Conservation (phyloP, 306 rosid species). For the Rosa rugosa region DNA sequence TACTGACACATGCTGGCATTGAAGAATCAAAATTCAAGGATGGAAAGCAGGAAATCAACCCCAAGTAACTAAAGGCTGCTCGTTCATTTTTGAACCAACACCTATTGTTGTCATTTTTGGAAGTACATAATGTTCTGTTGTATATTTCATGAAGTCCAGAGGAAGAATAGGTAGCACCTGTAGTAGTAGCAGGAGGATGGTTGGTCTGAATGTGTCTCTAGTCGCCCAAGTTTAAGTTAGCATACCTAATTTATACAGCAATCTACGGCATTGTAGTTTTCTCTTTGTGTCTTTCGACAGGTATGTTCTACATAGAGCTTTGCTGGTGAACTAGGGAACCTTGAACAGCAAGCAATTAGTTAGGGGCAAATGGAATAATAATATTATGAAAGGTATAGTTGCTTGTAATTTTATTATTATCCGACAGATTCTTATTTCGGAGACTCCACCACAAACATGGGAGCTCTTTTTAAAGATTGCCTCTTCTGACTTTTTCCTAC, state of each 20-base stretch:
- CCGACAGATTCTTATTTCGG: conserved; percentile 25
- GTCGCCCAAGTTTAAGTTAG: conserved; percentile 30
- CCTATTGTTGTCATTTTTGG: conserved; percentile 49
- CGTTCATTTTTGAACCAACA: conserved; percentile 39
- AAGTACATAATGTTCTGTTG: conserved; percentile 49
- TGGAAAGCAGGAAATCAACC: conserved; percentile 29
- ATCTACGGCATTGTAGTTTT: conserved; percentile 18
- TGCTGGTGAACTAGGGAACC: conserved; percentile 32
- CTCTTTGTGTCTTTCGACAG: conserved; percentile 16
- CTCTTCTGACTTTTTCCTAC: conserved; percentile 10
- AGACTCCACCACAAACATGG: conserved; percentile 22
- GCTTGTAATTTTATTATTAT: conserved; percentile 32
- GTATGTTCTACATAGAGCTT: conserved; percentile 25
- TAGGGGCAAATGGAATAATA: conserved; percentile 14
- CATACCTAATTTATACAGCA: conserved; percentile 36
- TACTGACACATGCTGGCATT: conserved; percentile 30
- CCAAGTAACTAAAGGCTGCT: conserved; percentile 32
- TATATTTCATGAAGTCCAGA: conserved; percentile 42
- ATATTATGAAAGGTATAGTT: conserved; percentile 34
- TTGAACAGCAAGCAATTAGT: conserved; percentile 28
- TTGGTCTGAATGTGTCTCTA: conserved; percentile 33
- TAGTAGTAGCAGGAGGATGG: conserved; percentile 34
- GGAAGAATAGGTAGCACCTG: conserved; percentile 41
- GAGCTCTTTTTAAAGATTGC: conserved; percentile 11
- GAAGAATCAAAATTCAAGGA: conserved; percentile 30